Percentiles rank a stretch among this genome's conserved stretches.
Conservation (phyloP, 2,329 filamentous ascomycete genomes). For the Fusarium secorum region DNA sequence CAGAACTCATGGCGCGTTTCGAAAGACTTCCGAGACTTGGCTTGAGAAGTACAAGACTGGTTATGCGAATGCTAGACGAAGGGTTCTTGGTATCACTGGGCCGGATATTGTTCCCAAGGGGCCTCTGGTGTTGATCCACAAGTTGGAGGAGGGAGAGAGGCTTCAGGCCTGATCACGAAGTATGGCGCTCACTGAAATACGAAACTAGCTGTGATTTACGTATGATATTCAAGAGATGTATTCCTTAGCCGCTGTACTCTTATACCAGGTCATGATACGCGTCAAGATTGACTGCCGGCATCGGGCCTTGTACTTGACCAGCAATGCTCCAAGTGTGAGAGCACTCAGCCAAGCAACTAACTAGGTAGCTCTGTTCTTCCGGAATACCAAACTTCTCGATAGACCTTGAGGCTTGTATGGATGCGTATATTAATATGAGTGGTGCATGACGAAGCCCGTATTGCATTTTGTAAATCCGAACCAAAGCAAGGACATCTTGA, state of each 20-base stretch:
- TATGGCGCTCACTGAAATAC: neutral
- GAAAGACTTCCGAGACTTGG: slow-evolving; percentile 70
- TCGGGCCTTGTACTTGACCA: neutral
- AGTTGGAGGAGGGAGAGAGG: neutral
- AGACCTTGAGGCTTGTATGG: neutral
- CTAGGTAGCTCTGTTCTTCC: neutral
- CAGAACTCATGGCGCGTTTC: slow-evolving; percentile 64
- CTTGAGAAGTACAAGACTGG: slow-evolving; percentile 43
- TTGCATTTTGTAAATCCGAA: neutral
- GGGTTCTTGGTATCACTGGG: slow-evolving; percentile 38
- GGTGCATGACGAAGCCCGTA: neutral
- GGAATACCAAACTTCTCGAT: neutral
- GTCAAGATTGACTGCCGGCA: neutral
- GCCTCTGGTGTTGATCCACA: slow-evolving; percentile 30
- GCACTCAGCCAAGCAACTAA: neutral
- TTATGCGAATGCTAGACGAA: slow-evolving; percentile 41
- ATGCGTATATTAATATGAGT: neutral
- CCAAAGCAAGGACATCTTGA: neutral
- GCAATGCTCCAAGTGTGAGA: slow-evolving; percentile 1
- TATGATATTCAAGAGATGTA: no score
- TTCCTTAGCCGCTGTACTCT: neutral
- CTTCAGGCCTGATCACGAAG: neutral
- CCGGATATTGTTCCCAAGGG: slow-evolving; percentile 44
- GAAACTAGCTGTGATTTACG: neutral
- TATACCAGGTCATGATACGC: neutral